phyloP scores from a whole-genome alignment of 805 yeast genomes.

The Nakazawaea populi region DNA sequence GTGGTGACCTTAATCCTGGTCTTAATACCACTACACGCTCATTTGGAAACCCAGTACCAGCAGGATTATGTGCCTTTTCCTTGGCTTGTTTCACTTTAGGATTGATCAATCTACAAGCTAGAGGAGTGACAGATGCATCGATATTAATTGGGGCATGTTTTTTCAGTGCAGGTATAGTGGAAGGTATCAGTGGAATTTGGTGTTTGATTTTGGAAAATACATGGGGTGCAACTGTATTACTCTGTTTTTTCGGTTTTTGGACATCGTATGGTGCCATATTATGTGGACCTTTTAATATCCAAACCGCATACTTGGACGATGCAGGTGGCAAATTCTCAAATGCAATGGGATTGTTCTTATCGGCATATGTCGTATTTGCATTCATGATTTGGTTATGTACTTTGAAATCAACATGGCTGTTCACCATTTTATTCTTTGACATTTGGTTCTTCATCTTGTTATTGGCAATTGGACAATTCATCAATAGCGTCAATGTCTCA shows the following conservation, averaged over 20 bases:
- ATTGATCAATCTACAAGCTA: conserved; percentile 38
- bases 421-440: conserved; percentile 32
- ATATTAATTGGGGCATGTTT: conserved; percentile 39
- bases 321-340: conserved; percentile 21
- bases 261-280: conserved; percentile 40
- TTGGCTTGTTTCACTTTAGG: conserved; percentile 43
- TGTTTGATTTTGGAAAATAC: conserved; percentile 46
- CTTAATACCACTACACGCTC: conserved; percentile 21
- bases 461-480: conserved; percentile 38
- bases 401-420: conserved; percentile 40
- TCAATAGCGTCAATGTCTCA: conserved; percentile 23
- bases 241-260: conserved; percentile 54
- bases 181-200: conserved; percentile 45
- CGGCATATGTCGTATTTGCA: conserved; percentile 49
- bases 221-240: conserved; percentile 49
- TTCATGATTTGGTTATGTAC: conserved; percentile 40
- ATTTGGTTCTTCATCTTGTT: conserved; percentile 41
- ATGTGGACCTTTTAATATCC: conserved; percentile 37
- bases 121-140: conserved; percentile 36
- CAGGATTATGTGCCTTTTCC: conserved; percentile 46
- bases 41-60: conserved; percentile 45
- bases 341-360: conserved; percentile 41
- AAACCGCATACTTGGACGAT: conserved; percentile 32
- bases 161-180: conserved; percentile 45
- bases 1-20: conserved; percentile 48